A percentile compares a stretch with the other conserved stretches of the same genome.
These are phyloP conservation scores for Mollisia scopiformis DNA, from an alignment of 2,329 filamentous ascomycete genomes.

Conservation along the genomic window DNA sequence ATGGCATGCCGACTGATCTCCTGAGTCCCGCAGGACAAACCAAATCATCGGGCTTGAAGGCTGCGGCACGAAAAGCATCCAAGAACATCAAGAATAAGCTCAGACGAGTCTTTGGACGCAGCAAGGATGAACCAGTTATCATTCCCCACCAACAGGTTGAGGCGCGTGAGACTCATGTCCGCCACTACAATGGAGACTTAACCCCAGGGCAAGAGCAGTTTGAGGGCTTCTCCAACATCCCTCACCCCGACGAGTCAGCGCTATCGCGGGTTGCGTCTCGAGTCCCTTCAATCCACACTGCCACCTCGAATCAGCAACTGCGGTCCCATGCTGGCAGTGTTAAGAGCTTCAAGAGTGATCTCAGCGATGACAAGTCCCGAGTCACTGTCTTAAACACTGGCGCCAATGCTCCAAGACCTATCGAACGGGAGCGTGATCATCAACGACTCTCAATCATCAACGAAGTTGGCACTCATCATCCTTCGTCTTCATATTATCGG, in stretches of 20 bases:
- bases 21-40: slow-evolving; percentile 18
- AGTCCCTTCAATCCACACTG: slow-evolving; percentile 52
- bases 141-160: slow-evolving; percentile 58
- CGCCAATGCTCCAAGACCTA: slow-evolving; percentile 49
- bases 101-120: slow-evolving; percentile 57
- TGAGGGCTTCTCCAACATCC: slow-evolving; percentile 39
- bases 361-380: slow-evolving; percentile 59
- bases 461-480: slow-evolving; percentile 52
- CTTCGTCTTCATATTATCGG: slow-evolving; percentile 42
- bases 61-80: slow-evolving; percentile 64
- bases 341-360: slow-evolving; percentile 47
- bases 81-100: slow-evolving; percentile 63
- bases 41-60: slow-evolving; percentile 45
- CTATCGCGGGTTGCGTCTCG: slow-evolving; percentile 53
- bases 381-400: slow-evolving; percentile 76
- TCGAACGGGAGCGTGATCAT: slow-evolving; percentile 35
- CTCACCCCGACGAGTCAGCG: slow-evolving; percentile 44
- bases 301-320: slow-evolving; percentile 49
- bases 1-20: slow-evolving; percentile 37
- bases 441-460: slow-evolving; percentile 60
- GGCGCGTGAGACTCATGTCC: slow-evolving; percentile 39
- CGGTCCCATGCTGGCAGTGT: slow-evolving; percentile 58
- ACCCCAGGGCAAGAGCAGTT: slow-evolving; percentile 37
- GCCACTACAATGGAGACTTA: slow-evolving; percentile 27
- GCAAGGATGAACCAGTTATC: slow-evolving; percentile 37